Evolutionary conservation across 2,329 filamentous ascomycete genomes (phyloP).

Genomic region (Fusarium tjaetaba): DNA sequence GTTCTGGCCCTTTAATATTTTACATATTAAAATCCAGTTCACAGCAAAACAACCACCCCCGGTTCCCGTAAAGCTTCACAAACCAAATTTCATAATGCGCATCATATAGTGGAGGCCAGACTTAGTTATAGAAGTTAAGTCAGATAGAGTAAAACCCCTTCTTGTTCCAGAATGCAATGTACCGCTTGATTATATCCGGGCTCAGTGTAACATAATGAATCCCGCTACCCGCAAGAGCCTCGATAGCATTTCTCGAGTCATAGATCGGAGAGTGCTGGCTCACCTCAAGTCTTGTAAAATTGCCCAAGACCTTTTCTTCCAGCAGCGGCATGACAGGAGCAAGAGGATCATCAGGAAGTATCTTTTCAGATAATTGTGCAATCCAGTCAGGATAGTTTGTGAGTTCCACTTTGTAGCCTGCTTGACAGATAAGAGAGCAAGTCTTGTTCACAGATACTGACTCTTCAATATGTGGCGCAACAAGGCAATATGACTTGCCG

Average conservation of each 20-base stretch:
- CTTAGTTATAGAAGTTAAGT: rapidly evolving
- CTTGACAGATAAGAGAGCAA: background rate
- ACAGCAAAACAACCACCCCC: rapidly evolving
- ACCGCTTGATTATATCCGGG: background rate
- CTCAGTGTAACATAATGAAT: background rate
- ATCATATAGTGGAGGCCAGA: background rate
- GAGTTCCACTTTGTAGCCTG: background rate
- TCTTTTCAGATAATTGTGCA: background rate
- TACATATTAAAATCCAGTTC: too few species aligned
- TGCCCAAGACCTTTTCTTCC: background rate
- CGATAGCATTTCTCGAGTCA: background rate
- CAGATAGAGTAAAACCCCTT: background rate
- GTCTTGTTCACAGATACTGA: background rate
- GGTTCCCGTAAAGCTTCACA: background rate
- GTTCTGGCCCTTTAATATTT: too few species aligned
- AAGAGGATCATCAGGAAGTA: background rate
- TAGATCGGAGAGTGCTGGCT: background rate
- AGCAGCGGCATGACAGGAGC: background rate
- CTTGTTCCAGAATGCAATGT: background rate
- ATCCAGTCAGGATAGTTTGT: background rate
- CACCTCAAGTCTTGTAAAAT: background rate
- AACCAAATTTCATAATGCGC: background rate
- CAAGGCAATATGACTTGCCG: background rate
- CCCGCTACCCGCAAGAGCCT: background rate
- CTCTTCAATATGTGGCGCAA: background rate